These are phyloP conservation scores for Lobosporangium transversale DNA, from an alignment of 192 early-diverging fungal genomes.

Conservation along the genomic window DNA sequence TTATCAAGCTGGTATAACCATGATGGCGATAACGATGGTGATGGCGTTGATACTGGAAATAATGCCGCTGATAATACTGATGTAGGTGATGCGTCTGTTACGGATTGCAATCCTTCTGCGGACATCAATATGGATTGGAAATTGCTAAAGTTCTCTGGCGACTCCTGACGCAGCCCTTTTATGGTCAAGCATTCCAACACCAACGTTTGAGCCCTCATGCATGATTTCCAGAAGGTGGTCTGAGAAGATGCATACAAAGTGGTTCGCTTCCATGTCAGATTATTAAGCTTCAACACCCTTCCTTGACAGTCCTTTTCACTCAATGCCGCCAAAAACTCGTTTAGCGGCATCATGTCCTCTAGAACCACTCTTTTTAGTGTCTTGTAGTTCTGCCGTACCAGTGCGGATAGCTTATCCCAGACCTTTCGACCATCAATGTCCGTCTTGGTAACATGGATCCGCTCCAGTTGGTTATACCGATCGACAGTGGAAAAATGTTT, in stretches of 20 bases:
- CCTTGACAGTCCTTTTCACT: background rate
- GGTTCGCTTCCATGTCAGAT: slow-evolving; percentile 9
- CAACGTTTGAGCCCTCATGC: background rate
- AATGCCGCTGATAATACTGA: background rate
- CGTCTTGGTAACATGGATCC: slow-evolving; percentile 1
- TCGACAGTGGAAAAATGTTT: slow-evolving; percentile 10
- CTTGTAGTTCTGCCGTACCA: background rate
- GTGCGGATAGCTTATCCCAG: slow-evolving; percentile 16
- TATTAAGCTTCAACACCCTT: background rate
- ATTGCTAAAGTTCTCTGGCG: too few relatives aligned
- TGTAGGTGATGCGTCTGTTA: background rate
- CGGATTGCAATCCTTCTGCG: too few relatives aligned
- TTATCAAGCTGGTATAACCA: too few relatives aligned
- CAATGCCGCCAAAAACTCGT: slow-evolving; percentile 1
- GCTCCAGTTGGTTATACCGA: slow-evolving; percentile 9
- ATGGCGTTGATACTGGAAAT: background rate
- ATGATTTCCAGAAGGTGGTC: slow-evolving; percentile 7
- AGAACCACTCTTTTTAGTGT: slow-evolving; percentile 3
- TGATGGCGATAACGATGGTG: background rate
- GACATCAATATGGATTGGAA: too few relatives aligned
- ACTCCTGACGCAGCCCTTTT: background rate
- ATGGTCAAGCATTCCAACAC: slow-evolving; percentile 17
- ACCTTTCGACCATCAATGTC: slow-evolving; percentile 10
- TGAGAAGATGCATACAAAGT: background rate
- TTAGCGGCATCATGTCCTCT: slow-evolving; percentile 7